Evolutionary conservation across 129 eudicot genomes (phyloP).

Genomic region (Sambucus nigra): DNA sequence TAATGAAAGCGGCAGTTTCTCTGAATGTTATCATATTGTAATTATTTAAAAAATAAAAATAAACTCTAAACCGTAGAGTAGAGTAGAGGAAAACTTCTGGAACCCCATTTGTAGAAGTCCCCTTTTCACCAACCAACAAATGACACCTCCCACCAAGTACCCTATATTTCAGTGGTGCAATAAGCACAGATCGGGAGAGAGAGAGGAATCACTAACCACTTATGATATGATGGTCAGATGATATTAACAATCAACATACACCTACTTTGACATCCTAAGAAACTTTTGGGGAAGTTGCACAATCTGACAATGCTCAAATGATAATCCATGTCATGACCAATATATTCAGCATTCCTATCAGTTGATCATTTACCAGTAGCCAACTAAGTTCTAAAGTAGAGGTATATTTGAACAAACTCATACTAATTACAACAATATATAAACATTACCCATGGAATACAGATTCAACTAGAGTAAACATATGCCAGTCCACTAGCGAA

Average conservation of each 20-base stretch:
- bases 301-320: not conserved
- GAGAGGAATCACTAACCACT: not conserved
- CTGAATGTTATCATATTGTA: no score
- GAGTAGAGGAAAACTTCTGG: no score
- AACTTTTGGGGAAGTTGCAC: not conserved
- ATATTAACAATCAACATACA: not conserved
- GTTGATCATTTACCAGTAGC: no score
- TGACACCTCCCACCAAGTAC: constrained; percentile 7
- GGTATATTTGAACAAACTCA: constrained; percentile 15
- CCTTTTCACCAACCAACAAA: constrained; percentile 23
- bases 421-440: constrained; percentile 43
- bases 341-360: no score
- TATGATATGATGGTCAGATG: not conserved
- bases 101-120: constrained; percentile 12
- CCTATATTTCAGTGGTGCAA: constrained; percentile 12
- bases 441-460: constrained; percentile 25
- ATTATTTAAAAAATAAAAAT: no score
- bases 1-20: no score
- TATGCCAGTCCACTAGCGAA: constrained; percentile 22
- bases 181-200: no score
- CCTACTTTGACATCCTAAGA: not conserved
- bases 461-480: constrained; percentile 23
- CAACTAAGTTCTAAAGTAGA: no score
- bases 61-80: no score
- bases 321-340: not conserved